Percentiles rank a stretch among this genome's conserved stretches.
phyloP scores from a whole-genome alignment of 148 eudicot genomes.

The Nyssa sinensis region DNA sequence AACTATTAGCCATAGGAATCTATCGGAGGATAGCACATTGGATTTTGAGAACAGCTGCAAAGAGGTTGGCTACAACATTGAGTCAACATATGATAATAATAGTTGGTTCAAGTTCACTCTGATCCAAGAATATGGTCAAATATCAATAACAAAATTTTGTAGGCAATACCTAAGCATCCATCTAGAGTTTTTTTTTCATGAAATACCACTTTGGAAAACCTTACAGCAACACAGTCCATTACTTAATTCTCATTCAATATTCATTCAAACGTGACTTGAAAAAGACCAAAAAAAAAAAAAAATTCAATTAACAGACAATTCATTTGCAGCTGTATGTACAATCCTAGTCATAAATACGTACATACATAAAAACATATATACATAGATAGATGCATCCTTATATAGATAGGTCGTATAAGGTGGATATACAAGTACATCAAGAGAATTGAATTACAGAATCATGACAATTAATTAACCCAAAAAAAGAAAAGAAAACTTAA shows the following conservation, averaged over 20 bases:
- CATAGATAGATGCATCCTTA: too few species aligned
- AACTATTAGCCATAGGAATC: not conserved
- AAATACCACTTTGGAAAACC: too few species aligned
- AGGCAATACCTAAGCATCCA: too few species aligned
- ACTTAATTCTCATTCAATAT: not conserved
- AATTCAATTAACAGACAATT: not conserved
- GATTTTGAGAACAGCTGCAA: not conserved
- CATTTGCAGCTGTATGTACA: not conserved
- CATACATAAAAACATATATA: too few species aligned
- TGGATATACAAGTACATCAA: not conserved
- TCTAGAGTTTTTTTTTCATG: too few species aligned
- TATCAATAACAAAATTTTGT: too few species aligned
- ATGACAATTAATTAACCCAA: not conserved
- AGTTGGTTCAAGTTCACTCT: not conserved
- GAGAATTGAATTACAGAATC: slow-evolving; percentile 1
- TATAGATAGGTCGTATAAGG: not conserved
- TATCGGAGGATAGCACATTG: not conserved
- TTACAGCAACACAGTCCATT: not conserved
- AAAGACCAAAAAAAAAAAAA: not conserved
- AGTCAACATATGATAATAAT: not conserved
- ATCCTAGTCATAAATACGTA: not conserved
- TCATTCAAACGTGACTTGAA: not conserved
- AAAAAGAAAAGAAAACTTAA: not conserved
- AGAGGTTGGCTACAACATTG: not conserved
- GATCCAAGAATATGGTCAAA: not conserved